Percentiles rank a stretch among this genome's conserved stretches.
Conservation (phyloP, 306 rosid genomes). For the Casuarina glauca region DNA sequence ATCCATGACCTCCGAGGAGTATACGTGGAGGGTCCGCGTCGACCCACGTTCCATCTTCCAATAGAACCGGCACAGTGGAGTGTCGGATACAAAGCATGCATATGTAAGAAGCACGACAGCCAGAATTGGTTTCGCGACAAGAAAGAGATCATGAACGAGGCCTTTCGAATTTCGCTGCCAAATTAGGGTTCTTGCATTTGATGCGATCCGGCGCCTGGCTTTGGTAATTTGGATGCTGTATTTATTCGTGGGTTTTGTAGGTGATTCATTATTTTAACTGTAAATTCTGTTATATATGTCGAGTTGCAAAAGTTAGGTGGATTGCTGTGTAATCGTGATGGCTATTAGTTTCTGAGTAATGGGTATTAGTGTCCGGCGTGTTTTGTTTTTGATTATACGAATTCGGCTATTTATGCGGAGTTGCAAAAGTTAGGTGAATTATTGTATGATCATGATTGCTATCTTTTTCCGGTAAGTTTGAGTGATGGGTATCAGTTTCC, state of each 20-base stretch:
- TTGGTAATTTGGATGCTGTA: not conserved
- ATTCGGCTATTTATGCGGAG: not conserved
- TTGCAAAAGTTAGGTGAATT: slow-evolving; percentile 4
- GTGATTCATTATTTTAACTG: not conserved
- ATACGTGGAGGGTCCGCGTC: not conserved
- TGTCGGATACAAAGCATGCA: not conserved
- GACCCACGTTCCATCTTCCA: not conserved
- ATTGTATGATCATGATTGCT: not conserved
- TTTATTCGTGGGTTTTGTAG: not conserved
- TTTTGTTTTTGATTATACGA: not conserved
- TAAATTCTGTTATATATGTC: not conserved
- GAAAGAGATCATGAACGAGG: not conserved
- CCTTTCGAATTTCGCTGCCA: slow-evolving; percentile 16
- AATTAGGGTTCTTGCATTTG: slow-evolving; percentile 2
- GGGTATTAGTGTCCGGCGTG: not conserved
- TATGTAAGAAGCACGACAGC: not conserved
- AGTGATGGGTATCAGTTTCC: not conserved
- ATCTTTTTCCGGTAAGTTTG: not conserved
- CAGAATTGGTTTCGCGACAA: not conserved
- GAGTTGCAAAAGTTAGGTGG: not conserved
- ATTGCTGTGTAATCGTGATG: not conserved
- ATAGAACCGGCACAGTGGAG: not conserved
- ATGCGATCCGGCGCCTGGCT: not conserved
- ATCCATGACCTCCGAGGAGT: not conserved
- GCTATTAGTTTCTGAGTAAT: not conserved